These are phyloP conservation scores for Ophiostoma ulmi DNA, from an alignment of 2,329 filamentous ascomycete genomes.

Conservation along the genomic window DNA sequence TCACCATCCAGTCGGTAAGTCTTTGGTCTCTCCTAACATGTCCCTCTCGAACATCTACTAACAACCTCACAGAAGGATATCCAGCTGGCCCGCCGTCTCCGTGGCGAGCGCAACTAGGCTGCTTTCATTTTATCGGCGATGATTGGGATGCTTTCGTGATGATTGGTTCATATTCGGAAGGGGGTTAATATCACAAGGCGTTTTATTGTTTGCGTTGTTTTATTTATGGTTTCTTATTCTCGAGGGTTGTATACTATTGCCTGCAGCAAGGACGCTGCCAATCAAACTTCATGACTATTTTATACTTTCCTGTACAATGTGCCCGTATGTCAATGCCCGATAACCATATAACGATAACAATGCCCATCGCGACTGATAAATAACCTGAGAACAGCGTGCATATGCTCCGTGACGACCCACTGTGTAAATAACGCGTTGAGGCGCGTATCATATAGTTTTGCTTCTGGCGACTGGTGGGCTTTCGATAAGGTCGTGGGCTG, in stretches of 20 bases:
- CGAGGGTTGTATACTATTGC: constrained; percentile 44
- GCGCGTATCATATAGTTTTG: not conserved
- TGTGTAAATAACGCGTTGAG: constrained; percentile 9
- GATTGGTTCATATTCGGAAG: constrained; percentile 32
- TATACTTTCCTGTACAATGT: not conserved
- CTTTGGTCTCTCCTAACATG: not conserved
- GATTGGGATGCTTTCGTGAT: constrained; percentile 41
- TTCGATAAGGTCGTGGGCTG: not conserved
- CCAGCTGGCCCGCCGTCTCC: constrained; percentile 89
- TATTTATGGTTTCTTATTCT: constrained; percentile 29
- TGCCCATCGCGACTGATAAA: not conserved
- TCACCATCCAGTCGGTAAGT: constrained; percentile 78
- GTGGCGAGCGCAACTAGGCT: constrained; percentile 81
- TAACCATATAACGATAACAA: not conserved
- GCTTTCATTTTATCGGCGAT: not conserved
- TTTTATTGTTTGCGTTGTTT: constrained; percentile 40
- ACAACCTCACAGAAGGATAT: constrained; percentile 69
- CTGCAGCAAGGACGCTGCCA: constrained; percentile 26
- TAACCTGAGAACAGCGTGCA: not conserved
- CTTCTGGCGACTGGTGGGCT: not conserved
- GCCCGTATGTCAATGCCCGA: not conserved
- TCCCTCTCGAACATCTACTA: constrained; percentile 30
- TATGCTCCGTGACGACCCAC: not conserved
- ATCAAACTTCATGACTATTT: constrained; percentile 20
- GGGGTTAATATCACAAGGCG: constrained; percentile 42